Percentiles rank a stretch among this genome's conserved stretches.
These are phyloP conservation scores for Crucibulum laeve DNA, from an alignment of 768 basidiomycete genomes.

Conservation along the genomic window DNA sequence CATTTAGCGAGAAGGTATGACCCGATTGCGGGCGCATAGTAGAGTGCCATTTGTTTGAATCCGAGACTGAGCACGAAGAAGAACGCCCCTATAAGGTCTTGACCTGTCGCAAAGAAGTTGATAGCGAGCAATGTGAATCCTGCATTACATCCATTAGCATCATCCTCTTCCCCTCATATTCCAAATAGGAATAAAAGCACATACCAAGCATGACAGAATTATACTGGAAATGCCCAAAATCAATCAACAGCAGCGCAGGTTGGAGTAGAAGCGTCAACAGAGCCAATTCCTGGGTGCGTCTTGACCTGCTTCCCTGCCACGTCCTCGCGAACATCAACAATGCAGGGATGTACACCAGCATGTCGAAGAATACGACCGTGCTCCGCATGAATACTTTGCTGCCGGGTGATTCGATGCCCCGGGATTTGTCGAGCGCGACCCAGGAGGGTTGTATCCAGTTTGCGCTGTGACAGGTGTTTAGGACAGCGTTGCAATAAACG, in stretches of 20 bases:
- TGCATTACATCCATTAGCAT: conserved; percentile 18
- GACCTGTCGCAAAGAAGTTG: conserved; percentile 61
- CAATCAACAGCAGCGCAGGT: conserved; percentile 79
- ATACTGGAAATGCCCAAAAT: conserved; percentile 95
- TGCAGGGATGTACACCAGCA: conserved; percentile 72
- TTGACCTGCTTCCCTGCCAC: conserved; percentile 69
- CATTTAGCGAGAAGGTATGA: conserved; percentile 90
- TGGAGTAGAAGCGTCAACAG: conserved; percentile 73
- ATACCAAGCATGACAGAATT: conserved; percentile 90
- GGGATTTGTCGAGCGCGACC: conserved; percentile 67
- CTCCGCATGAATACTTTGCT: conserved; percentile 79
- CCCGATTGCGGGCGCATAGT: conserved; percentile 92
- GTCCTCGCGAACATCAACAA: conserved; percentile 58
- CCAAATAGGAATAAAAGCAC: conserved; percentile 12
- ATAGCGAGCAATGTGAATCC: conserved; percentile 69
- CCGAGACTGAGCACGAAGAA: conserved; percentile 81
- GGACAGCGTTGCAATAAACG: background rate
- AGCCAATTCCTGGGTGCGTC: conserved; percentile 73
- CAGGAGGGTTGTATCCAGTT: conserved; percentile 48
- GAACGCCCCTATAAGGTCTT: conserved; percentile 73
- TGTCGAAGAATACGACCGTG: conserved; percentile 67
- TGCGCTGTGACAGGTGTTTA: conserved; percentile 18
- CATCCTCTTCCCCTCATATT: background rate
- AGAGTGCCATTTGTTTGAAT: conserved; percentile 96
- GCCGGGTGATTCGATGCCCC: conserved; percentile 63